Base-by-base conservation (phyloP, 1,284 basidiomycete genomes). In the Cutaneotrichosporon cavernicola region DNA sequence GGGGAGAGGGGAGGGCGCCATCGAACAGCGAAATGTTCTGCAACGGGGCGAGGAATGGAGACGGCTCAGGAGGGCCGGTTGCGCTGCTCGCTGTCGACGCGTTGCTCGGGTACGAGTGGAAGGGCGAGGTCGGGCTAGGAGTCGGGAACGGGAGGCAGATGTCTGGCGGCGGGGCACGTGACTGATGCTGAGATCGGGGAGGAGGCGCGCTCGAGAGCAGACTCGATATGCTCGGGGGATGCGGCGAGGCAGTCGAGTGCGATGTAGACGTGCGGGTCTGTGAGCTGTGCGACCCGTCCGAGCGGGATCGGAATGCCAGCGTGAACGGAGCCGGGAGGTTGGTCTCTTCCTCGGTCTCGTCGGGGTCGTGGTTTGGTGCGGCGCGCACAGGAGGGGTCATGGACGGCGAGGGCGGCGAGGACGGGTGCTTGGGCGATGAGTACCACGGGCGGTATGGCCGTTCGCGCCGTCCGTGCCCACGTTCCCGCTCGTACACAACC, bases 111-210 rank as follows among this genome's bases (percentile, higher is more conserved):
- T 74, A 73, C 18, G 70, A 72, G 22, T 78, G 64, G 69, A 79
- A 78, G 1, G 76, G 77, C 31, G 76, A 77, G 1, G 78, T 77
- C 4, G 76, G 78, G 1, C 76, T 78, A 8, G 78, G 78, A 0
- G 78, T 77, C 1, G 78, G 78, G 66, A 80, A 80, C 7, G 78
- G 76, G 21, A 80, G 72, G 70, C 77, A 78, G 34, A 80, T 67
- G 34, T 70, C 75, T 0, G 75, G 76, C 53, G 75, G 77, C 21
- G 66, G 58, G 1, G 68, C 71, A 51, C 72, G 61, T 0, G 71
- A 69, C 0, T 61, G 68, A 6, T 63, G 56, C 10, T 66, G 43
- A 2, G 63, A 34, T 2, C 71, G 65, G 47, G 61, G 63, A 61
- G 46, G 49, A 58, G 26, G 62, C 16, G 51, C 31, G 9, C 43